Evolutionary conservation across 495 filamentous ascomycete genomes (phyloP).

Genomic region (Hypoxylon intermedium): DNA sequence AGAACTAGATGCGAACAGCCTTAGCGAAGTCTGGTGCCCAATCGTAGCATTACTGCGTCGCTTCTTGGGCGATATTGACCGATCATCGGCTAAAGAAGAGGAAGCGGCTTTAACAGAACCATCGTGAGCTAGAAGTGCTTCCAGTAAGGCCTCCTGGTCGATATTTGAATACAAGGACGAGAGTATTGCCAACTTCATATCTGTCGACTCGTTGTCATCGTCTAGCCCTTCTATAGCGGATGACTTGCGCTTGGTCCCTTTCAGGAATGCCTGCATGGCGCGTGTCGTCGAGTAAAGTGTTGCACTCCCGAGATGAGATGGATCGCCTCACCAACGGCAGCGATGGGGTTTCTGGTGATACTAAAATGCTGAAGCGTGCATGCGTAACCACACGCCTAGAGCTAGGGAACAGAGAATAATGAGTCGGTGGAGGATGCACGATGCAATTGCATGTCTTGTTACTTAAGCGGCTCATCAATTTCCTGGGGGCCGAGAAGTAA

Average conservation of each 20-base stretch:
- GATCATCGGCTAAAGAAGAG: conserved; percentile 54
- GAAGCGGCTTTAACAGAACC: conserved; percentile 75
- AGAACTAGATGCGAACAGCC: conserved; percentile 56
- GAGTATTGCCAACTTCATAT: conserved; percentile 85
- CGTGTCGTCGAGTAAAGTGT: background rate
- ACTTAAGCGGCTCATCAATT: too few species aligned
- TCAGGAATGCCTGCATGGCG: conserved; percentile 57
- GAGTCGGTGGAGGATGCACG: too few species aligned
- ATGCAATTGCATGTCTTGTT: too few species aligned
- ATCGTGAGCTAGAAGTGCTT: conserved; percentile 76
- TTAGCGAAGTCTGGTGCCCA: conserved; percentile 66
- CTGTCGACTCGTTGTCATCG: conserved; percentile 73
- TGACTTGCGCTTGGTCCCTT: conserved; percentile 51
- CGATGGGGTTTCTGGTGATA: background rate
- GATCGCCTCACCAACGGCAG: conserved; percentile 11
- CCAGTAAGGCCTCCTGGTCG: conserved; percentile 72
- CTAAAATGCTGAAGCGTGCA: too few species aligned
- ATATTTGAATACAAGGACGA: conserved; percentile 73
- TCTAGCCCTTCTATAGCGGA: conserved; percentile 30
- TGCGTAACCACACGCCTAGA: too few species aligned
- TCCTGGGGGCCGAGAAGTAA: too few species aligned
- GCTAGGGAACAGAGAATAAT: too few species aligned
- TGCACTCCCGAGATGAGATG: conserved; percentile 9
- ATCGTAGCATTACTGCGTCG: conserved; percentile 42
- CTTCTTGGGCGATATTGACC: conserved; percentile 42